A percentile compares a stretch with the other conserved stretches of the same genome.
Evolutionary conservation across 768 basidiomycete species (phyloP).

Genomic region (Pleurotus ostreatus): DNA sequence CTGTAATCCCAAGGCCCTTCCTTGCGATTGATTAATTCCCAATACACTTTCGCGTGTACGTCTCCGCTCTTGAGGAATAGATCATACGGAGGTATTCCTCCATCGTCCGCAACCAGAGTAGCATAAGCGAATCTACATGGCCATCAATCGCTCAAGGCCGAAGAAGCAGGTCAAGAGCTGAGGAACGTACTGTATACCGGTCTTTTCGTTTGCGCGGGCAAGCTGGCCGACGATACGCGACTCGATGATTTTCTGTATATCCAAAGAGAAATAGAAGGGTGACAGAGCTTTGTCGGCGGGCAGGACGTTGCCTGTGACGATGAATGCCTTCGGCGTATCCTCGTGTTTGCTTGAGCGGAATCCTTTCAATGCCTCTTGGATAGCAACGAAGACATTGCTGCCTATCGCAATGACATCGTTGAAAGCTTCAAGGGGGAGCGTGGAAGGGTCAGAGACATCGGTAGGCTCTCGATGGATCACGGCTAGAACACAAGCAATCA

Average conservation of each 20-base stretch:
- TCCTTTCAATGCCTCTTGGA: constrained; percentile 21
- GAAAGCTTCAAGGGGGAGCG: constrained; percentile 17
- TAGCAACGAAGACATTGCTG: constrained; percentile 18
- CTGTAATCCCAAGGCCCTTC: constrained; percentile 19
- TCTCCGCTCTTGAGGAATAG: constrained; percentile 20
- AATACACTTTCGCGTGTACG: constrained; percentile 23
- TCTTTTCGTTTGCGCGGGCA: constrained; percentile 17
- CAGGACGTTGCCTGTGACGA: constrained; percentile 26
- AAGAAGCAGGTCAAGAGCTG: too few relatives aligned
- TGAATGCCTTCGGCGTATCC: constrained; percentile 24
- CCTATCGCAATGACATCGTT: constrained; percentile 13
- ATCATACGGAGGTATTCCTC: constrained; percentile 11
- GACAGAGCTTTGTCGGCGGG: constrained; percentile 15
- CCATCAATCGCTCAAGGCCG: background rate
- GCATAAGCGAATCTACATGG: constrained; percentile 25
- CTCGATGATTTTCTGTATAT: constrained; percentile 19
- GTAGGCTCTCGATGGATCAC: constrained; percentile 12
- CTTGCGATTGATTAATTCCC: constrained; percentile 19
- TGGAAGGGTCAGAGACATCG: constrained; percentile 16
- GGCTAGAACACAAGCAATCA: constrained; percentile 7
- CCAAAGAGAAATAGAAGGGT: constrained; percentile 14
- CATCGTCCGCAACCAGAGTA: constrained; percentile 18
- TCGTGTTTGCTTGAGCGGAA: constrained; percentile 17
- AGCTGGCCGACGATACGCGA: constrained; percentile 20
- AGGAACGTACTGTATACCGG: constrained; percentile 14